phyloP scores from a whole-genome alignment of 371 early-diverging fungal genomes.

The Syncephalastrum racemosum region DNA sequence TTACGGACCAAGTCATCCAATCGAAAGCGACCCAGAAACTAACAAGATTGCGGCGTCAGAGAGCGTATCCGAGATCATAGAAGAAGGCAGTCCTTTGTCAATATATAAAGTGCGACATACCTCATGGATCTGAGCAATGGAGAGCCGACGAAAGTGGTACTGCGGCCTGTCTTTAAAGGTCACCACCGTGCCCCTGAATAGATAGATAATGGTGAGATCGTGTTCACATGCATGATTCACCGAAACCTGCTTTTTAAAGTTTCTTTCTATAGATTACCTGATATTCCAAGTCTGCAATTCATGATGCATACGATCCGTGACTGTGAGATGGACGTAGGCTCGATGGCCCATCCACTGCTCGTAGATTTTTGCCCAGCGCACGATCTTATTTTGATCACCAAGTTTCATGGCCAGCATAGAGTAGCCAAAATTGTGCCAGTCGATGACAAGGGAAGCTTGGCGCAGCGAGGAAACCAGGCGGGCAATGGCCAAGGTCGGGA shows the following conservation, averaged over 20 bases:
- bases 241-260: not conserved
- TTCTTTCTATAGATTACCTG: conserved; percentile 20
- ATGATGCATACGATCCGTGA: conserved; percentile 83
- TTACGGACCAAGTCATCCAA: conserved; percentile 41
- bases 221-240: too few relatives aligned
- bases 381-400: conserved; percentile 58
- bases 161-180: conserved; percentile 79
- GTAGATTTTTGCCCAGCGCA: conserved; percentile 65
- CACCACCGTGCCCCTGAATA: conserved; percentile 22
- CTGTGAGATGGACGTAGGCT: conserved; percentile 85
- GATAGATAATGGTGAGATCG: too few relatives aligned
- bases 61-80: too few relatives aligned
- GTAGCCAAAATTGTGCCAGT: conserved; percentile 98
- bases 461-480: conserved; percentile 63
- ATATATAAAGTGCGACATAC: conserved; percentile 26
- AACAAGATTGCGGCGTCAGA: not conserved
- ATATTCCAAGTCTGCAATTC: conserved; percentile 69
- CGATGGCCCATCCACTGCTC: conserved; percentile 70
- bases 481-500: conserved; percentile 85
- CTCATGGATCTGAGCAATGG: conserved; percentile 55
- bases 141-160: conserved; percentile 62
- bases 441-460: conserved; percentile 76
- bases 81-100: too few relatives aligned
- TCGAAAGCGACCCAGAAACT: conserved; percentile 40
- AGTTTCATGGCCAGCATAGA: conserved; percentile 80